Conservation (phyloP, 2,329 filamentous ascomycete genomes). For the Ophiocordyceps camponoti-rufipedis region DNA sequence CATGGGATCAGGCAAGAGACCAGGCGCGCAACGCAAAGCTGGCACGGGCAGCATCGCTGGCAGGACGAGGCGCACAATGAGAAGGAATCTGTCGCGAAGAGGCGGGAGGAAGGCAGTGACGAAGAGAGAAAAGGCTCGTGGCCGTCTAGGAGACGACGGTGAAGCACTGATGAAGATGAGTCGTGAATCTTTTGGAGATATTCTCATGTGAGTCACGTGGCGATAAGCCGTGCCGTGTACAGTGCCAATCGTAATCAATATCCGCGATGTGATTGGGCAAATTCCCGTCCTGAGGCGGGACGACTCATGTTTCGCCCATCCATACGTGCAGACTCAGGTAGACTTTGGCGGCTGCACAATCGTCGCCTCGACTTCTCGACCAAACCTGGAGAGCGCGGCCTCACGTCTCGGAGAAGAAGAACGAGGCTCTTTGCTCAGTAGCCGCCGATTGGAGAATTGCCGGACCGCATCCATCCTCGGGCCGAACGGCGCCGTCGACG, state of each 20-base stretch:
- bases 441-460: background rate
- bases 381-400: background rate
- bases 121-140: background rate
- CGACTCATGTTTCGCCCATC: background rate
- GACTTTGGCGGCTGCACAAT: background rate
- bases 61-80: constrained; percentile 37
- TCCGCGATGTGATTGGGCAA: too few relatives aligned
- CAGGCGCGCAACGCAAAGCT: constrained; percentile 38
- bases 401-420: background rate
- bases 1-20: constrained; percentile 31
- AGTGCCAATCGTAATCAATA: too few relatives aligned
- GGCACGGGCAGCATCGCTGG: constrained; percentile 31
- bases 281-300: too few relatives aligned
- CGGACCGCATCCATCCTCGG: background rate
- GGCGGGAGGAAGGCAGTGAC: background rate
- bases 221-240: too few relatives aligned
- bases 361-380: background rate
- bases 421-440: background rate
- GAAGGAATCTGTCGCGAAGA: background rate
- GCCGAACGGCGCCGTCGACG: background rate
- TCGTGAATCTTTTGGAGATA: too few relatives aligned
- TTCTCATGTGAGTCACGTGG: background rate
- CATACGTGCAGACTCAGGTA: too few relatives aligned
- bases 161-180: too few relatives aligned
- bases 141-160: too few relatives aligned